These are phyloP conservation scores for Pelagophyceae sp. DNA, from an alignment of 352 stramenopile genomes.

Conservation along the genomic window DNA sequence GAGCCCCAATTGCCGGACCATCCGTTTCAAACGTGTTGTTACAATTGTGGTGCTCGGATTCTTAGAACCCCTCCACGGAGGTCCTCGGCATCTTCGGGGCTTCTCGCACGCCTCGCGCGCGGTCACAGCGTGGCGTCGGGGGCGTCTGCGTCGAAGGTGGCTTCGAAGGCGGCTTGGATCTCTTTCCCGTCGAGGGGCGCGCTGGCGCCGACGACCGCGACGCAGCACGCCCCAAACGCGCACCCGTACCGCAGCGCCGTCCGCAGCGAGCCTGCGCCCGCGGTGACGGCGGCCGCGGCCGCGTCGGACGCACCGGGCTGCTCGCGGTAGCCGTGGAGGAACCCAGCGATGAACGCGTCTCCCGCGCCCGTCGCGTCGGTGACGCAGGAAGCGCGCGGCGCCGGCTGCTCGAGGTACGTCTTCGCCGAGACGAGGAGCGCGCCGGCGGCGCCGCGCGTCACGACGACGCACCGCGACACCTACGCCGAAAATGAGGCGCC, in stretches of 20 bases:
- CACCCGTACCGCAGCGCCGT: not conserved
- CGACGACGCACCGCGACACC: not conserved
- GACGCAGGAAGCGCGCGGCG: slow-evolving; percentile 48
- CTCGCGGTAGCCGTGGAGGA: slow-evolving; percentile 36
- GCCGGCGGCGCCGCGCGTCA: slow-evolving; percentile 25
- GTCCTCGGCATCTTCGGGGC: too few relatives aligned
- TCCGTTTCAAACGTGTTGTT: too few relatives aligned
- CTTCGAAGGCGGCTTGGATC: not conserved
- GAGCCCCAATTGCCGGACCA: too few relatives aligned
- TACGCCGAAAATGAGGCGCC: too few relatives aligned
- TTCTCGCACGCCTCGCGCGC: too few relatives aligned
- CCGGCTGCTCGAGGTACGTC: slow-evolving; percentile 39
- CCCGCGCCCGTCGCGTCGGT: slow-evolving; percentile 64
- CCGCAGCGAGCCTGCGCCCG: not conserved
- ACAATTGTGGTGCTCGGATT: too few relatives aligned
- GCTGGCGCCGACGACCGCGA: not conserved
- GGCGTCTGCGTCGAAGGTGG: not conserved
- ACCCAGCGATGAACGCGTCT: slow-evolving; percentile 67
- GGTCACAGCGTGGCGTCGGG: too few relatives aligned
- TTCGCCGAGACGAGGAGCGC: slow-evolving; percentile 48
- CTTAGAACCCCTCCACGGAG: too few relatives aligned
- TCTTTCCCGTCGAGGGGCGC: not conserved
- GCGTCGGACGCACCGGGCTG: not conserved
- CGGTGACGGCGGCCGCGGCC: not conserved
- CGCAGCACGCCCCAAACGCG: not conserved